A percentile compares a stretch with the other conserved stretches of the same genome.
phyloP scores from a whole-genome alignment of 768 basidiomycete species.

The Strobilomyces dryophilus region DNA sequence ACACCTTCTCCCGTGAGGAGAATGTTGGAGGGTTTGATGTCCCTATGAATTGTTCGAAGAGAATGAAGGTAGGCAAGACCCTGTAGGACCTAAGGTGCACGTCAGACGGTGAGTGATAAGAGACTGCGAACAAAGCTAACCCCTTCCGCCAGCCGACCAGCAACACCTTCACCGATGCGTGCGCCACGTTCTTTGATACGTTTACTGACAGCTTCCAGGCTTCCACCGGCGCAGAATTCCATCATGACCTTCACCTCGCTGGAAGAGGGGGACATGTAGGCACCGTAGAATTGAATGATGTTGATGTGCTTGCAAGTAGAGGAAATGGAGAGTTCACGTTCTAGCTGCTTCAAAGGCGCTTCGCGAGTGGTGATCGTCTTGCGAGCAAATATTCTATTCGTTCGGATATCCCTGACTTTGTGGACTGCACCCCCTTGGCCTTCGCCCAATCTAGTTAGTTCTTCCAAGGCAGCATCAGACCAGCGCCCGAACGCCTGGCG shows the following conservation, averaged over 20 bases:
- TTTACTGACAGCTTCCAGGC: constrained; percentile 84
- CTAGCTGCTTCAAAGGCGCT: constrained; percentile 88
- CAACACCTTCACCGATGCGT: constrained; percentile 81
- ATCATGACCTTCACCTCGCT: constrained; percentile 95
- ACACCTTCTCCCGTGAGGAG: constrained; percentile 85
- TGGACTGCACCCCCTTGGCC: constrained; percentile 96
- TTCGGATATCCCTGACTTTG: constrained; percentile 84
- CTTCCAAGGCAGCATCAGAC: constrained; percentile 73
- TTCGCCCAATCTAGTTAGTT: constrained; percentile 78
- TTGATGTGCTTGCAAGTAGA: constrained; percentile 79
- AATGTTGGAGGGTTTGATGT: constrained; percentile 93
- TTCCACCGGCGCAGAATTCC: constrained; percentile 86
- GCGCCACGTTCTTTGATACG: constrained; percentile 76
- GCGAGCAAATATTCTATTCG: constrained; percentile 79
- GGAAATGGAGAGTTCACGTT: constrained; percentile 89
- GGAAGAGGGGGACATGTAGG: constrained; percentile 80
- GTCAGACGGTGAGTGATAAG: constrained; percentile 5
- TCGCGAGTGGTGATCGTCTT: constrained; percentile 92
- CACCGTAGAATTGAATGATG: constrained; percentile 90
- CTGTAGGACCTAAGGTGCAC: constrained; percentile 60
- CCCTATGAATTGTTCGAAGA: constrained; percentile 90
- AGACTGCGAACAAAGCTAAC: constrained; percentile 41
- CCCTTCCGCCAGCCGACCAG: constrained; percentile 90
- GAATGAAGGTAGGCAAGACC: constrained; percentile 93
- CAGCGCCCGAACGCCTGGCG: constrained; percentile 36